Percentiles rank a stretch among this genome's conserved stretches.
phyloP scores from a whole-genome alignment of 768 basidiomycete species.

The Pleurotus giganteus region DNA sequence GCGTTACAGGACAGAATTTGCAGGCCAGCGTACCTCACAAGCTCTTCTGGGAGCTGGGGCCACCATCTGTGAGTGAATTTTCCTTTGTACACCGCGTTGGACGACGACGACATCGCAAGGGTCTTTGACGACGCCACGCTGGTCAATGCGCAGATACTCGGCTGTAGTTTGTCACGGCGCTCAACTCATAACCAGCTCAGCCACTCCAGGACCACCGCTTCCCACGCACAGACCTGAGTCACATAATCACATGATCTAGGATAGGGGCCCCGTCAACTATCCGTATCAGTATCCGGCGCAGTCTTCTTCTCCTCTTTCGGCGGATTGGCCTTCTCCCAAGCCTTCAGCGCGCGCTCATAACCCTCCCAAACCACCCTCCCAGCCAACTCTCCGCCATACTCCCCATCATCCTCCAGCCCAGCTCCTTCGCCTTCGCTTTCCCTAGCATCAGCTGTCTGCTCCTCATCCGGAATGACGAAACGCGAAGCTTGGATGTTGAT shows the following conservation, averaged over 20 bases:
- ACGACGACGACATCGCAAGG: slow-evolving; percentile 19
- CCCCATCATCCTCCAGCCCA: slow-evolving; percentile 57
- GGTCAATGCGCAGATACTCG: slow-evolving; percentile 42
- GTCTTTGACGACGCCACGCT: slow-evolving; percentile 21
- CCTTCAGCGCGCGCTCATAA: slow-evolving; percentile 63
- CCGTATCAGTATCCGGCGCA: slow-evolving; percentile 8
- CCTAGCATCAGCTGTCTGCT: slow-evolving; percentile 16
- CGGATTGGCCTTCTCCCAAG: slow-evolving; percentile 55
- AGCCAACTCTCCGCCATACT: slow-evolving; percentile 66
- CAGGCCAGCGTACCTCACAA: slow-evolving; percentile 42
- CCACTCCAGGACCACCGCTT: slow-evolving; percentile 26
- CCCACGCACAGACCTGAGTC: slow-evolving; percentile 43
- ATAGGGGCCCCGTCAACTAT: neutral
- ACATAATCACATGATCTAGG: neutral
- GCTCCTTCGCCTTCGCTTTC: slow-evolving; percentile 22
- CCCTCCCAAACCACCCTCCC: slow-evolving; percentile 77
- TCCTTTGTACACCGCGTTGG: slow-evolving; percentile 46
- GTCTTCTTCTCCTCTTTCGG: slow-evolving; percentile 13
- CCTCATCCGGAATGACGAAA: slow-evolving; percentile 19
- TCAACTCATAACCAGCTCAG: slow-evolving; percentile 24
- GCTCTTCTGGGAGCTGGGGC: slow-evolving; percentile 60
- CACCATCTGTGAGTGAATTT: slow-evolving; percentile 56
- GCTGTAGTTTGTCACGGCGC: slow-evolving; percentile 27
- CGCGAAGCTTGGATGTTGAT: slow-evolving; percentile 34
- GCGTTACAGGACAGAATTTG: slow-evolving; percentile 9